Conservation (phyloP, 495 filamentous ascomycete genomes). For the Daldinia caldariorum region DNA sequence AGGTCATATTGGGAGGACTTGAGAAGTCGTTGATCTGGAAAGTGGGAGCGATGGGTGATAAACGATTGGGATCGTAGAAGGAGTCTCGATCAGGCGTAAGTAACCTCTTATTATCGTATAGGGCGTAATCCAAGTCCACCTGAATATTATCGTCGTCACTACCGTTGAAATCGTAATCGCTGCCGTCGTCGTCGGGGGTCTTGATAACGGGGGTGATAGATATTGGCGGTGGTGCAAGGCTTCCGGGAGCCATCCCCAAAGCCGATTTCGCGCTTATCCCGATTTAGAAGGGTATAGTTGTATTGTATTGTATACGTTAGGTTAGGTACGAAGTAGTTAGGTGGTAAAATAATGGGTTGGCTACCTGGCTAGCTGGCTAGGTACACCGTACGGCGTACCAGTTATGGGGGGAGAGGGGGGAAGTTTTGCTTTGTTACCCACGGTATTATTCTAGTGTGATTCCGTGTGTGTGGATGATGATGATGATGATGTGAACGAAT, state of each 20-base stretch:
- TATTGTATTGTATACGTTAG: too few relatives aligned
- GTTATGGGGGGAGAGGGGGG: slow-evolving; percentile 1
- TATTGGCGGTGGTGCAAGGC: slow-evolving; percentile 40
- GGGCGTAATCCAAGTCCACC: slow-evolving; percentile 24
- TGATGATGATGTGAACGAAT: slow-evolving; percentile 20
- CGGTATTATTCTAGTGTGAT: slow-evolving; percentile 39
- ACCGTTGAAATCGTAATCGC: slow-evolving; percentile 31
- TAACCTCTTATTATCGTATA: slow-evolving; percentile 28
- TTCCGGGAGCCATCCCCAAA: slow-evolving; percentile 39
- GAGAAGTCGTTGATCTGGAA: slow-evolving; percentile 55
- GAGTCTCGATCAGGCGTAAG: slow-evolving; percentile 43
- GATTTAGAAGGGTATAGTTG: slow-evolving; percentile 35
- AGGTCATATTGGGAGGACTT: slow-evolving; percentile 49
- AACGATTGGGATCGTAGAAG: slow-evolving; percentile 66
- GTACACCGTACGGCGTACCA: too few relatives aligned
- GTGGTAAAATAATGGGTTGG: slow-evolving; percentile 22
- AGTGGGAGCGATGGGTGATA: slow-evolving; percentile 69
- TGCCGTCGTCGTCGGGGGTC: slow-evolving; percentile 40
- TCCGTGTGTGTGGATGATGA: slow-evolving; percentile 30
- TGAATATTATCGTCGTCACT: slow-evolving; percentile 30
- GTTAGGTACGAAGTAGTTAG: too few relatives aligned
- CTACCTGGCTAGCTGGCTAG: too few relatives aligned
- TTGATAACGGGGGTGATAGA: slow-evolving; percentile 47
- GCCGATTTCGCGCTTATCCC: slow-evolving; percentile 38
- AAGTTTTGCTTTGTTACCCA: slow-evolving; percentile 26